Conservation (phyloP, 768 basidiomycete species). For the Leccinum broughii region DNA sequence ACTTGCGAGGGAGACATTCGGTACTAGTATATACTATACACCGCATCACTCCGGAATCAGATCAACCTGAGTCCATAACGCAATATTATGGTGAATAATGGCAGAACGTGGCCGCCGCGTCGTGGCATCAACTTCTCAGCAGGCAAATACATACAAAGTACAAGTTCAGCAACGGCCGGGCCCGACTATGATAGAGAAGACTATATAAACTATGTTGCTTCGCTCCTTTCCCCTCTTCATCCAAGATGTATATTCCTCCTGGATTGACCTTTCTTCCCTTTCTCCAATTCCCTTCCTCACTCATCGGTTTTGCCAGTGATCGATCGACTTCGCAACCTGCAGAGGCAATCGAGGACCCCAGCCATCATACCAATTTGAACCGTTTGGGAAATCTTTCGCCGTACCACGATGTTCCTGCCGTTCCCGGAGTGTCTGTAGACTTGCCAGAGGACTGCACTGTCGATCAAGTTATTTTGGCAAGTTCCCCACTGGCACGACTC, state of each 20-base stretch:
- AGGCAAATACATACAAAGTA: background rate
- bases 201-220: background rate
- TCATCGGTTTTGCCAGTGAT: background rate
- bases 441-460: slow-evolving; percentile 42
- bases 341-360: background rate
- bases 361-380: background rate
- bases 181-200: background rate
- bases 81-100: too few relatives aligned
- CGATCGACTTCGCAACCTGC: background rate
- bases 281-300: slow-evolving; percentile 14
- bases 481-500: background rate
- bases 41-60: too few relatives aligned
- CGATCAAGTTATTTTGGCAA: slow-evolving; percentile 41
- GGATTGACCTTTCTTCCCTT: slow-evolving; percentile 12
- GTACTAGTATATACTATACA: too few relatives aligned
- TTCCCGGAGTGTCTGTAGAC: slow-evolving; percentile 27
- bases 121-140: too few relatives aligned
- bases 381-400: slow-evolving; percentile 39
- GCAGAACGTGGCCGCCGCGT: background rate
- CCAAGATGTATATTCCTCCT: slow-evolving; percentile 21
- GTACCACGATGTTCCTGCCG: slow-evolving; percentile 35
- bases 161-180: too few relatives aligned
- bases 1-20: too few relatives aligned
- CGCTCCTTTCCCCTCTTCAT: background rate
- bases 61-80: too few relatives aligned